Evolutionary conservation across 1,284 basidiomycete species (phyloP).

Genomic region (Rhodofomes roseus): DNA sequence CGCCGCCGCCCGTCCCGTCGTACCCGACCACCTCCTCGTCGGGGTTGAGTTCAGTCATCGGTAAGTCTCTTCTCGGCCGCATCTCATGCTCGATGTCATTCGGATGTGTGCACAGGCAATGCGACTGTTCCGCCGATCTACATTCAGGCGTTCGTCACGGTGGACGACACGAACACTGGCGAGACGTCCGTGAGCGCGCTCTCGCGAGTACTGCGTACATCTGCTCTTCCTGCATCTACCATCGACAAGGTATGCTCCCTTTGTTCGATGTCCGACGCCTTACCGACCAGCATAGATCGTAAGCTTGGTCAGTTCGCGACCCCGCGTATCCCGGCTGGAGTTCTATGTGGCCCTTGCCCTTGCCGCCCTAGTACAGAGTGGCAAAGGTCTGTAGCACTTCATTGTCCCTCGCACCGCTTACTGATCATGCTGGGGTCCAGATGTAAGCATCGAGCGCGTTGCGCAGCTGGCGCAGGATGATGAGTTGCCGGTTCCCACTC

Average conservation of each 20-base stretch:
- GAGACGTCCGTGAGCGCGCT: slow-evolving; percentile 79
- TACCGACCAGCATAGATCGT: slow-evolving; percentile 56
- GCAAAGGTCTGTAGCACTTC: slow-evolving; percentile 50
- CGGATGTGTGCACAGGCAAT: slow-evolving; percentile 42
- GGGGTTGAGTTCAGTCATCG: slow-evolving; percentile 67
- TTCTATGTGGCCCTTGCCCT: slow-evolving; percentile 87
- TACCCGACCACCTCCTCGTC: slow-evolving; percentile 40
- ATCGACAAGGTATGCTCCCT: slow-evolving; percentile 65
- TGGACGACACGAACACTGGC: slow-evolving; percentile 64
- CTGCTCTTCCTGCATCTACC: slow-evolving; percentile 72
- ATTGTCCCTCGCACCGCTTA: neutral
- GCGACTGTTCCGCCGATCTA: slow-evolving; percentile 81
- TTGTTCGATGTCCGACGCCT: neutral
- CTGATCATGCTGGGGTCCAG: slow-evolving; percentile 33
- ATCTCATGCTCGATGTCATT: neutral
- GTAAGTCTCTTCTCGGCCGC: slow-evolving; percentile 32
- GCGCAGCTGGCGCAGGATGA: slow-evolving; percentile 69
- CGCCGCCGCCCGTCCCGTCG: slow-evolving; percentile 50
- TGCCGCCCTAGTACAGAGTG: slow-evolving; percentile 80
- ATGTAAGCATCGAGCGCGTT: slow-evolving; percentile 79
- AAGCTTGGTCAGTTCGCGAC: slow-evolving; percentile 72
- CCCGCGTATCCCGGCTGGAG: slow-evolving; percentile 78
- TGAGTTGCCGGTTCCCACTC: slow-evolving; percentile 62
- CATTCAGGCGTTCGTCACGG: slow-evolving; percentile 64
- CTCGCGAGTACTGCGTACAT: slow-evolving; percentile 74